phyloP scores from a whole-genome alignment of 352 stramenopile species.

The Peronospora destructor region DNA sequence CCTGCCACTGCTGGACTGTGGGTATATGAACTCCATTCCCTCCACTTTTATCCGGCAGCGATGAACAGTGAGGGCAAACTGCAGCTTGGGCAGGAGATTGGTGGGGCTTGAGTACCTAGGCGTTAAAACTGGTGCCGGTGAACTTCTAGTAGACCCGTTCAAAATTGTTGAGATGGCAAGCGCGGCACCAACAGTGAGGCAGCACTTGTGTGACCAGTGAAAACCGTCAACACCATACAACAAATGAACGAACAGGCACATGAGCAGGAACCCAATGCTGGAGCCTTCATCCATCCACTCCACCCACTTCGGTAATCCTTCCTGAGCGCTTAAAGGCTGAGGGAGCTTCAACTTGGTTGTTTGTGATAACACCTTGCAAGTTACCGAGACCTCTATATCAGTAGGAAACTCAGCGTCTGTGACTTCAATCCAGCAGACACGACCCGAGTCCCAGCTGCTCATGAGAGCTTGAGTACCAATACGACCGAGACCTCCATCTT shows the following conservation, averaged over 20 bases:
- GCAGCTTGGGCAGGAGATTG: constrained; percentile 62
- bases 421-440: constrained; percentile 73
- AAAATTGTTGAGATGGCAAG: constrained; percentile 79
- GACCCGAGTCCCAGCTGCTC: constrained; percentile 76
- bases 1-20: constrained; percentile 21
- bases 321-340: constrained; percentile 22
- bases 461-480: constrained; percentile 80
- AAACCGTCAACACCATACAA: constrained; percentile 79
- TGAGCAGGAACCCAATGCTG: constrained; percentile 73
- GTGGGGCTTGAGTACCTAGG: constrained; percentile 37
- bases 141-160: constrained; percentile 42
- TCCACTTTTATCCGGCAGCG: constrained; percentile 78
- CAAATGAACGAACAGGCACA: constrained; percentile 80
- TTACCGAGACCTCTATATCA: constrained; percentile 75
- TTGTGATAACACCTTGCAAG: constrained; percentile 61
- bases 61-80: constrained; percentile 76
- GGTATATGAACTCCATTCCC: constrained; percentile 61
- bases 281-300: constrained; percentile 71
- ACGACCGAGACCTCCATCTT: constrained; percentile 58
- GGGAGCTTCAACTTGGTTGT: constrained; percentile 22
- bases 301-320: constrained; percentile 57
- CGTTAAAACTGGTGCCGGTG: constrained; percentile 27
- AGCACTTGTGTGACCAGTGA: constrained; percentile 83
- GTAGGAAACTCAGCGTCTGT: constrained; percentile 52
- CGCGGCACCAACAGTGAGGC: constrained; percentile 67